Evolutionary conservation across 768 basidiomycete species (phyloP).

Genomic region (Russula sp.): DNA sequence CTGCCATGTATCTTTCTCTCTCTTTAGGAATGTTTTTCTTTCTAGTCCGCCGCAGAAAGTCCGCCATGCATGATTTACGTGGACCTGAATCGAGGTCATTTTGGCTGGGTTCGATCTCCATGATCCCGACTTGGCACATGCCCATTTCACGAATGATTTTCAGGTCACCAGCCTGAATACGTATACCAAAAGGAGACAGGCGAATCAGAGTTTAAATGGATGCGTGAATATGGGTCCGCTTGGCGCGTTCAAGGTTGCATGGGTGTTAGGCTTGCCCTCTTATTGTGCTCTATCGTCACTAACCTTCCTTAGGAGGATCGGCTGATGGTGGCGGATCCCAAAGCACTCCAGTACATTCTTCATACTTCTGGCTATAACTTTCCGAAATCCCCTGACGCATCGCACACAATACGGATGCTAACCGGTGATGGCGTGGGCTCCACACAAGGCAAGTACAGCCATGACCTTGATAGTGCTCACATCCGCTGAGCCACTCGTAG

Average conservation of each 20-base stretch:
- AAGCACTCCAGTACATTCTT: constrained; percentile 35
- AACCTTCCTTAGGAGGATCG: constrained; percentile 33
- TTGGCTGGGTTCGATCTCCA: constrained; percentile 16
- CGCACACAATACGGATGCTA: constrained; percentile 29
- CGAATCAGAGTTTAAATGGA: constrained; percentile 33
- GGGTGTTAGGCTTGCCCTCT: constrained; percentile 25
- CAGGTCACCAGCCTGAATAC: constrained; percentile 33
- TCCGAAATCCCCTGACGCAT: constrained; percentile 29
- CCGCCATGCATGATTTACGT: constrained; percentile 8
- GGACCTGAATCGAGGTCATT: constrained; percentile 18
- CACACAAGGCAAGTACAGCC: constrained; percentile 26
- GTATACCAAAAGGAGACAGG: constrained; percentile 33
- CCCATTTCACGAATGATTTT: neutral
- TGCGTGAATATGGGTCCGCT: constrained; percentile 34
- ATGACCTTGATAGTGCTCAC: neutral
- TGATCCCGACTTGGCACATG: neutral
- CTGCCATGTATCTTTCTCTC: neutral
- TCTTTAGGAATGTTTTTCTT: neutral
- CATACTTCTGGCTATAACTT: constrained; percentile 36
- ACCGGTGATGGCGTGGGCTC: constrained; percentile 32
- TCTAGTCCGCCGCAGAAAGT: neutral
- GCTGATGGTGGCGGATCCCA: constrained; percentile 35
- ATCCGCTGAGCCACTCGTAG: constrained; percentile 11
- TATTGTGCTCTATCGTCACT: neutral
- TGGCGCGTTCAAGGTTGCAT: constrained; percentile 29